Base-by-base conservation (phyloP, 129 eudicot species). In the Tagetes erecta region DNA sequence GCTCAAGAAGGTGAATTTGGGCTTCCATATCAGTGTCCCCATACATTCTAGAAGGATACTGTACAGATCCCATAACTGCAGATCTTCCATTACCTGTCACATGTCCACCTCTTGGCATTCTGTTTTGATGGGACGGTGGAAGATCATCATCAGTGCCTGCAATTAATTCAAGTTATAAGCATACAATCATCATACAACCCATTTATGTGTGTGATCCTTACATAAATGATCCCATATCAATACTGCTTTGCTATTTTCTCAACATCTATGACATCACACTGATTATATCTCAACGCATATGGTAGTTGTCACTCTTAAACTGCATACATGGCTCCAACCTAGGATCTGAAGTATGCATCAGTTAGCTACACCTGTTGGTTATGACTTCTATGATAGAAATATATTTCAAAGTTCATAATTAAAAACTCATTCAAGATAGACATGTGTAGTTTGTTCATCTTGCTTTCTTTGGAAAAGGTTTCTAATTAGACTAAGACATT, bases 61-160 rank as follows among this genome's bases (percentile, higher is more conserved):
- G 86, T 47, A 62, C 81, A 65, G 96, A 63, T 62, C 82, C 88
- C 76, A 85, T 75, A 83, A 79, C 84, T 36, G 86, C 76, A 78
- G 90, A 72, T 80, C 96, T 87, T 71, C 96, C 97, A 71, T 89
- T 89, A 41, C 91, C 93, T 33, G 91, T 66, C 63, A 87, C 82
- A 67, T 84, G 96, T 2, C 88, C 91, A 44, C 91, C 92, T 89
- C 97, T 83, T 46, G 87, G 82, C 53, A 87, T 76, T 84, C 97
- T 87, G 64, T 82, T 89, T 78, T 85, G 93, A 78, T 89, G 97
- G 13, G 96, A 81, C 2, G 96, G 97, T 11, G 96, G 96, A 52
- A 87, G 86, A 85, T 87, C 97, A 78, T 92, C 96, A 84, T 92
- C 97, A 34, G 96, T 91, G 55, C 97, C 96, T 88, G 82, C 78